Evolutionary conservation across 108 stramenopile species (phyloP).

Genomic region (Cyclotella sp.): DNA sequence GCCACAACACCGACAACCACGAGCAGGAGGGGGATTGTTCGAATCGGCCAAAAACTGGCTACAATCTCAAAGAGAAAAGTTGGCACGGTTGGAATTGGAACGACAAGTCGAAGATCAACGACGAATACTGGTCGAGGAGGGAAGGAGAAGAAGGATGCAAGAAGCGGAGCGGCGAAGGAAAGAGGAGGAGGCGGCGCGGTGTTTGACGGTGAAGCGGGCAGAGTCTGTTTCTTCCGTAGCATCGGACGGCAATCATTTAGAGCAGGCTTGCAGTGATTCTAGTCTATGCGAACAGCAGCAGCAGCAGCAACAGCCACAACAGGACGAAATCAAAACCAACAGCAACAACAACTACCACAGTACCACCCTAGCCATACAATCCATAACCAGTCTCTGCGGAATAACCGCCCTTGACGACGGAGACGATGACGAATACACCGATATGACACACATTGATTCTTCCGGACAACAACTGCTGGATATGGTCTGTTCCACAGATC

Average conservation of each 20-base stretch:
- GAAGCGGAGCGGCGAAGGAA: conserved; percentile 8
- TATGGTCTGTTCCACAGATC: too few relatives aligned
- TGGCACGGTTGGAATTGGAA: conserved; percentile 48
- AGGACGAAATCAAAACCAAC: too few relatives aligned
- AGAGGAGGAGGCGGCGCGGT: not conserved
- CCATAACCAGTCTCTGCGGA: conserved; percentile 35
- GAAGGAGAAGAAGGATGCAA: conserved; percentile 24
- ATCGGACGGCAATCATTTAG: not conserved
- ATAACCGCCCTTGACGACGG: conserved; percentile 28
- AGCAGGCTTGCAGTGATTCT: too few relatives aligned
- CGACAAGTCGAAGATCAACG: conserved; percentile 56
- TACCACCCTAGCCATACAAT: not conserved
- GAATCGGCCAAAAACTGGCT: conserved; percentile 50
- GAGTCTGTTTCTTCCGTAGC: too few relatives aligned
- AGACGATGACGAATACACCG: conserved; percentile 29
- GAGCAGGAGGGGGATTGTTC: conserved; percentile 26
- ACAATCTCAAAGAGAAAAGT: conserved; percentile 40
- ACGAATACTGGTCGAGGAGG: conserved; percentile 50
- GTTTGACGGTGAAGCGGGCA: too few relatives aligned
- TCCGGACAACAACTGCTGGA: conserved; percentile 17
- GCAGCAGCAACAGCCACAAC: too few relatives aligned
- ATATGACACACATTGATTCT: conserved; percentile 35
- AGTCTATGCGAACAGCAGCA: too few relatives aligned
- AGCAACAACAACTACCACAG: not conserved
- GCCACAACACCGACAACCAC: not conserved